Percentiles rank a stretch among this genome's conserved stretches.
Conservation (phyloP, 345 rosid genomes). For the Bruguiera gymnorhiza region DNA sequence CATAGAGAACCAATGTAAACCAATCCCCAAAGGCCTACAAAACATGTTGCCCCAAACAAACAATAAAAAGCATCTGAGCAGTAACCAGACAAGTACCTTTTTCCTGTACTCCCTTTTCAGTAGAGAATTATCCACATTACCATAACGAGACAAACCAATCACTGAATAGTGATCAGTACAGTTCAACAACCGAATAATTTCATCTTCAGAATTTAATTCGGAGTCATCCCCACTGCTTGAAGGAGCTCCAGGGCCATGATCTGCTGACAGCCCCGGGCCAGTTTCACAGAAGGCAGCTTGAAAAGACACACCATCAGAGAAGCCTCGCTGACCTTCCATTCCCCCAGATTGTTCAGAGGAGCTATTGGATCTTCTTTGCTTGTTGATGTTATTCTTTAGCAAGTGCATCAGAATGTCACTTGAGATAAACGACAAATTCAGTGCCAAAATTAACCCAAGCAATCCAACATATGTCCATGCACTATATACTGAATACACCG, state of each 20-base stretch:
- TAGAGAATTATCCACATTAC: slow-evolving; percentile 59
- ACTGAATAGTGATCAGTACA: slow-evolving; percentile 82
- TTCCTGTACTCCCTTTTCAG: slow-evolving; percentile 91
- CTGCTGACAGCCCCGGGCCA: slow-evolving; percentile 54
- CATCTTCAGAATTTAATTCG: slow-evolving; percentile 89
- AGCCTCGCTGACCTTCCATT: slow-evolving; percentile 40
- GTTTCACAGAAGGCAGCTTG: slow-evolving; percentile 58
- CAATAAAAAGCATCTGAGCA: slow-evolving; percentile 6
- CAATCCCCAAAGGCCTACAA: not conserved
- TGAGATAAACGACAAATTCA: slow-evolving; percentile 86
- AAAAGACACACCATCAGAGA: slow-evolving; percentile 40
- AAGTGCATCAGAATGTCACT: slow-evolving; percentile 79
- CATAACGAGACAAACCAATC: slow-evolving; percentile 63
- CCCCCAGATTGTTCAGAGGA: slow-evolving; percentile 44
- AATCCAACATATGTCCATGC: slow-evolving; percentile 83
- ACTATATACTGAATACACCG: slow-evolving; percentile 71
- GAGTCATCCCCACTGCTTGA: slow-evolving; percentile 86
- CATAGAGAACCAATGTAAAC: not conserved
- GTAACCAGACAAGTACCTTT: slow-evolving; percentile 48
- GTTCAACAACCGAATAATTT: slow-evolving; percentile 73
- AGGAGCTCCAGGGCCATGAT: slow-evolving; percentile 68
- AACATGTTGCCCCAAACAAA: not conserved
- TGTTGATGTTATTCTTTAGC: slow-evolving; percentile 57
- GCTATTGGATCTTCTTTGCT: slow-evolving; percentile 43
- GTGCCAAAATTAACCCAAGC: slow-evolving; percentile 75